Evolutionary conservation across 208 protist species (phyloP).

Genomic region (Crithidia expoeki): DNA sequence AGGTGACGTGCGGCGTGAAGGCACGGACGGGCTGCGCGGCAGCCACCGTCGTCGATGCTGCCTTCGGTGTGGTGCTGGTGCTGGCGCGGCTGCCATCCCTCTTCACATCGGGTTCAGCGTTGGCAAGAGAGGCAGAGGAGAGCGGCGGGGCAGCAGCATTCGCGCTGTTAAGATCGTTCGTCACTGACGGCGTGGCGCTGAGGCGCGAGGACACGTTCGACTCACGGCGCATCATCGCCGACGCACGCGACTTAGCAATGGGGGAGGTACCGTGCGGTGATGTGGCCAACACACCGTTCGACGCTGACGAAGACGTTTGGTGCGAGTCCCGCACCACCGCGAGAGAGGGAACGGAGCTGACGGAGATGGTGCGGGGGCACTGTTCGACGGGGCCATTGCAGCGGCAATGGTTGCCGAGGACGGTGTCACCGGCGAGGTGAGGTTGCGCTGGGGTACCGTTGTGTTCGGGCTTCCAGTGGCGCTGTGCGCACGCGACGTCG

Average conservation of each 20-base stretch:
- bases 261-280: constrained; percentile 10
- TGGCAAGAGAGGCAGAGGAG: neutral
- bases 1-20: constrained; percentile 18
- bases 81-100: constrained; percentile 1
- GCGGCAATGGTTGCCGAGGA: neutral
- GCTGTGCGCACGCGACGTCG: constrained; percentile 17
- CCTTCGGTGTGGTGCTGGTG: constrained; percentile 5
- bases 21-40: constrained; percentile 10
- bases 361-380: constrained; percentile 18
- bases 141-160: constrained; percentile 7
- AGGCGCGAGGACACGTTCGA: constrained; percentile 12
- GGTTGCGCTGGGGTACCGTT: constrained; percentile 10
- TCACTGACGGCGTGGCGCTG: constrained; percentile 21
- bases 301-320: neutral
- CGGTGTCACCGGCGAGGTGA: constrained; percentile 6
- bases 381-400: constrained; percentile 8
- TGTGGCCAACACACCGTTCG: neutral
- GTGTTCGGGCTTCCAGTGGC: constrained; percentile 15
- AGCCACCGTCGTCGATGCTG: neutral
- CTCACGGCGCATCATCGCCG: neutral
- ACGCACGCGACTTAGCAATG: neutral
- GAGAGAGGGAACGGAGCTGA: constrained; percentile 15
- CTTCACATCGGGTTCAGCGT: neutral
- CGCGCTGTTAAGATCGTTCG: neutral
- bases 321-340: neutral